Conservation (phyloP, 352 stramenopile genomes). For the Thraustochytrium aureum region DNA sequence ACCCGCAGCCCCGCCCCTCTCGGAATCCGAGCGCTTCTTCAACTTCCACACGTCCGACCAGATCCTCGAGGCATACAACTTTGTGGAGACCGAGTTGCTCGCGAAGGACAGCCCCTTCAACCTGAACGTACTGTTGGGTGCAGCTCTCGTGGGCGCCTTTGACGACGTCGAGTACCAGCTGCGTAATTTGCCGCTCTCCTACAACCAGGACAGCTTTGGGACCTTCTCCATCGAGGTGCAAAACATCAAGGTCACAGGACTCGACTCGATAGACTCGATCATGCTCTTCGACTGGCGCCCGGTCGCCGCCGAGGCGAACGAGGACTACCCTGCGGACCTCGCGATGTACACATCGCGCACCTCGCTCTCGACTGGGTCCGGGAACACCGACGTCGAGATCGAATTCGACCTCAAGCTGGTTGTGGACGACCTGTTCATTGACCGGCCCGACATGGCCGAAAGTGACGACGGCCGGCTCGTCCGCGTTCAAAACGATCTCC, state of each 20-base stretch:
- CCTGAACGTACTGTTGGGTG: not conserved
- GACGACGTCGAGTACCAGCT: not conserved
- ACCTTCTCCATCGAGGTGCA: not conserved
- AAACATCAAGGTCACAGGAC: not conserved
- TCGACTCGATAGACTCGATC: not conserved
- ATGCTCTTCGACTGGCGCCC: conserved; percentile 11
- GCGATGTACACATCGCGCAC: not conserved
- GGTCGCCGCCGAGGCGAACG: not conserved
- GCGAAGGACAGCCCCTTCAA: not conserved
- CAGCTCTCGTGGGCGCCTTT: not conserved
- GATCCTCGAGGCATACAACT: not conserved
- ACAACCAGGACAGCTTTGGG: not conserved
- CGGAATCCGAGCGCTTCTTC: not conserved
- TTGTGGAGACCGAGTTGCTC: not conserved
- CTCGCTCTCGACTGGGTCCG: not conserved
- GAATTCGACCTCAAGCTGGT: not conserved
- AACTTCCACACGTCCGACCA: not conserved
- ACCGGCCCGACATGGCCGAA: not conserved
- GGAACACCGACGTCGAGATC: not conserved
- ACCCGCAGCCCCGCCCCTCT: not conserved
- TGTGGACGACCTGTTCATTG: not conserved
- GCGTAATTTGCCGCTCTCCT: not conserved
- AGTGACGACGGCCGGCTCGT: not conserved
- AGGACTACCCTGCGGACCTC: not conserved
- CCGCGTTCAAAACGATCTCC: conserved; percentile 17